phyloP scores from a whole-genome alignment of 495 filamentous ascomycete genomes.

The Neohortaea acidophila region DNA sequence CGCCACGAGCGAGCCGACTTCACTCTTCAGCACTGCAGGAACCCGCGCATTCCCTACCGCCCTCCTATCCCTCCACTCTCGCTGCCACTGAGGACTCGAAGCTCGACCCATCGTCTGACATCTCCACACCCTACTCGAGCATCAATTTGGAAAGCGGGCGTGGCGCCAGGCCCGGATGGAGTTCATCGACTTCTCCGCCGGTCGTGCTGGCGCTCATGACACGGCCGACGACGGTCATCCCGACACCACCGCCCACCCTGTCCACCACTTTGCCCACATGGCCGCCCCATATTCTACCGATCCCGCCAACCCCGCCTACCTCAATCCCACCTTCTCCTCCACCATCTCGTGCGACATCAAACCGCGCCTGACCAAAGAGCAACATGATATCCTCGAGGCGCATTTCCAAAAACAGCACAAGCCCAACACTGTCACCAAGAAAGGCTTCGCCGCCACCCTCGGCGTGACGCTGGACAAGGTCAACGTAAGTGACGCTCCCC shows the following conservation, averaged over 20 bases:
- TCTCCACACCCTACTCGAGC: background rate
- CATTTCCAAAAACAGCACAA: conserved; percentile 27
- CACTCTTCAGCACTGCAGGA: background rate
- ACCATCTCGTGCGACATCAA: conserved; percentile 23
- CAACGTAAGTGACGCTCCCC: conserved; percentile 29
- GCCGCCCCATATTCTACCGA: background rate
- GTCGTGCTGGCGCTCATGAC: background rate
- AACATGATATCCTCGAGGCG: conserved; percentile 29
- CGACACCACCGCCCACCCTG: background rate
- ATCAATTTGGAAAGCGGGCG: background rate
- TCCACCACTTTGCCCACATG: background rate
- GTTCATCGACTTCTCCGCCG: background rate
- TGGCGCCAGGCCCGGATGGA: background rate
- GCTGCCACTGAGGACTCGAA: background rate
- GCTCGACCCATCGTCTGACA: background rate
- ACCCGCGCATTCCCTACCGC: background rate
- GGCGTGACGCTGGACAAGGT: conserved; percentile 30
- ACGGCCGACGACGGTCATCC: background rate
- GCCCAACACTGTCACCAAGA: conserved; percentile 28
- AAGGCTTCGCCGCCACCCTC: conserved; percentile 26
- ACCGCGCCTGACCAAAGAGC: conserved; percentile 30
- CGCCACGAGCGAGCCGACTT: background rate
- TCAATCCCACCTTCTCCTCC: background rate
- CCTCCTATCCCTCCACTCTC: background rate
- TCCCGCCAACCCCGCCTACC: background rate